Evolutionary conservation across 768 basidiomycete genomes (phyloP), one percentile per base, ranked within the genome.

Genomic region (Boletus fagicola): DNA sequence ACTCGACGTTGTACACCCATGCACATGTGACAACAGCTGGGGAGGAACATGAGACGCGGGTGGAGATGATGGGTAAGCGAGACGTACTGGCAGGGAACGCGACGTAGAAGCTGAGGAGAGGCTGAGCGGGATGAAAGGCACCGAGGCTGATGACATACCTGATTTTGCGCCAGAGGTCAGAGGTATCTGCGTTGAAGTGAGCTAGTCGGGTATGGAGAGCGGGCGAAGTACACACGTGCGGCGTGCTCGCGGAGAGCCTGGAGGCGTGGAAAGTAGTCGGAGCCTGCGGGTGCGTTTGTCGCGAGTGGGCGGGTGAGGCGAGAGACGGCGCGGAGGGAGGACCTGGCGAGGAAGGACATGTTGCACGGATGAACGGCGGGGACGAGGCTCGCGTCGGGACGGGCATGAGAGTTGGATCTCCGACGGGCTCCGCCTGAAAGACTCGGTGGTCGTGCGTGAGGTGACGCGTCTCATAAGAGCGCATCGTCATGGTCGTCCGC

Each of bases 151-250:
- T n/a, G 7, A 69, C 81, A 49, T 68, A 88, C 90, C 88, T 89
- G 72, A 94, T 90, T 77, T 86, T 92, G 68, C 90, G 85, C 92
- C 92, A 94, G 62, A 94, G 83, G 54, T 86, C 79, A 50, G 87
- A 76, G 30, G 90, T 88, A 57, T 85, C 92, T 94, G 65, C 43
- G 39, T 28, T 18, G 18, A 31, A 42, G 16, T 65, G 60, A 62
- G 62, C 43, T 20, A 46, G 58, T 49, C 52, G 18, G 61, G 45
- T 7, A 35, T 36, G 5, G 39, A 43, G 52, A 36, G 42, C 51
- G 30, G 35, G 39, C 10, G 33, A 62, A 69, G 61, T 59, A 62
- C 69, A 46, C 63, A 90, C 89, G 80, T 67, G 74, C 75, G 57
- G 89, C 89, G 65, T 91, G 89, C 65, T 84, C 82, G 55, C 76